Evolutionary conservation across 768 basidiomycete genomes (phyloP).

Genomic region (Lyophyllum atratum): DNA sequence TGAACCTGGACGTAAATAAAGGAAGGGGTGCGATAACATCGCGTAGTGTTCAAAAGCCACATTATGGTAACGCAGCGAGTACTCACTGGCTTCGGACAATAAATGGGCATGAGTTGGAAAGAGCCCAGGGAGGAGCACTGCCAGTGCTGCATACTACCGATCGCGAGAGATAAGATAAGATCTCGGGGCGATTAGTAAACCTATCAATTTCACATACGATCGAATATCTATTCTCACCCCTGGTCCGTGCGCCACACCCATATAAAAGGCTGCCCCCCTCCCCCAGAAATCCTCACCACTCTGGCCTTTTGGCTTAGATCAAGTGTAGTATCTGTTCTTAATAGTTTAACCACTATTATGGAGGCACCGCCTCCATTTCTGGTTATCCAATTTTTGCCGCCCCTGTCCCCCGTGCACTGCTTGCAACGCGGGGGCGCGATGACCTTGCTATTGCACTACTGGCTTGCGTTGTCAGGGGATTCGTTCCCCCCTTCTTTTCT

Average conservation of each 20-base stretch:
- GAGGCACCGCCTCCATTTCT: slow-evolving; percentile 53
- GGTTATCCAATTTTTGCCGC: slow-evolving; percentile 62
- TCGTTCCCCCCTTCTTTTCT: too few relatives aligned
- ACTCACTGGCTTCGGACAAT: not conserved
- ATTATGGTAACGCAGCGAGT: not conserved
- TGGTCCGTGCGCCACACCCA: too few relatives aligned
- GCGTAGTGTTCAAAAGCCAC: not conserved
- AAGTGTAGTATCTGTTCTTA: slow-evolving; percentile 98
- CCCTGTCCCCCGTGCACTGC: slow-evolving; percentile 55
- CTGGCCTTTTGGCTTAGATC: slow-evolving; percentile 97
- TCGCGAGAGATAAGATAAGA: too few relatives aligned
- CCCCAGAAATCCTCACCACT: slow-evolving; percentile 79
- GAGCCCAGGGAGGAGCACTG: not conserved
- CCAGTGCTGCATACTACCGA: not conserved
- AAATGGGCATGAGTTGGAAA: not conserved
- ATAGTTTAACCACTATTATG: slow-evolving; percentile 74
- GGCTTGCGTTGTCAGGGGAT: slow-evolving; percentile 72
- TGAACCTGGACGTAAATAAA: too few relatives aligned
- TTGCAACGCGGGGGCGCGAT: slow-evolving; percentile 57
- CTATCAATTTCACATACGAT: too few relatives aligned
- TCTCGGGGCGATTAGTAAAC: too few relatives aligned
- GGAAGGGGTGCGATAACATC: not conserved
- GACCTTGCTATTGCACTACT: slow-evolving; percentile 58
- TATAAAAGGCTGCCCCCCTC: too few relatives aligned
- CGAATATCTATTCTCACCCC: too few relatives aligned